Evolutionary conservation across 345 rosid genomes (phyloP).

Genomic region (Boechera divaricarpa): DNA sequence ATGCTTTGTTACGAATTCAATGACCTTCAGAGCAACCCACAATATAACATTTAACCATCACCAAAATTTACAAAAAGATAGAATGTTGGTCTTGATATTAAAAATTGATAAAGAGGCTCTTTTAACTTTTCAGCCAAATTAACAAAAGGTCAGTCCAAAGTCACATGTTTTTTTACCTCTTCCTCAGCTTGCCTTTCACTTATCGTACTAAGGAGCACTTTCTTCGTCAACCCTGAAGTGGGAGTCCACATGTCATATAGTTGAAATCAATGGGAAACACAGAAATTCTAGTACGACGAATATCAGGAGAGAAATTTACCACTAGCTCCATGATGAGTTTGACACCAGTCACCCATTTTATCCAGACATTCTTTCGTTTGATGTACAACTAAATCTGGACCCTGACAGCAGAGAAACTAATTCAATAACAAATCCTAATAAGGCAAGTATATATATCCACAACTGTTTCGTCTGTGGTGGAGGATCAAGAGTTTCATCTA

Average conservation of each 20-base stretch:
- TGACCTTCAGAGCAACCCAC: slow-evolving; percentile 61
- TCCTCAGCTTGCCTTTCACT: slow-evolving; percentile 85
- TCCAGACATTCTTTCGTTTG: slow-evolving; percentile 78
- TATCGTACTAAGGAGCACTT: slow-evolving; percentile 66
- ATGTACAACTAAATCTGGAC: slow-evolving; percentile 91
- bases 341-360: slow-evolving; percentile 94
- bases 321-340: slow-evolving; percentile 81
- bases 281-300: neutral
- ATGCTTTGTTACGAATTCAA: slow-evolving; percentile 70
- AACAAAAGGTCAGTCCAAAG: neutral
- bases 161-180: slow-evolving; percentile 56
- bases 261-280: slow-evolving; percentile 15
- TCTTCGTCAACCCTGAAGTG: slow-evolving; percentile 76
- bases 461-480: neutral
- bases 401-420: slow-evolving; percentile 52
- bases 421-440: neutral
- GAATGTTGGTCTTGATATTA: neutral
- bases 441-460: neutral
- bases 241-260: slow-evolving; percentile 12
- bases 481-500: neutral
- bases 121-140: neutral
- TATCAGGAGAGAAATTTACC: slow-evolving; percentile 54
- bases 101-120: neutral
- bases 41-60: slow-evolving; percentile 15
- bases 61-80: neutral